Percentiles rank a stretch among this genome's conserved stretches.
phyloP scores from a whole-genome alignment of 2,329 filamentous ascomycete genomes.

The Xylariomycetidae sp. region DNA sequence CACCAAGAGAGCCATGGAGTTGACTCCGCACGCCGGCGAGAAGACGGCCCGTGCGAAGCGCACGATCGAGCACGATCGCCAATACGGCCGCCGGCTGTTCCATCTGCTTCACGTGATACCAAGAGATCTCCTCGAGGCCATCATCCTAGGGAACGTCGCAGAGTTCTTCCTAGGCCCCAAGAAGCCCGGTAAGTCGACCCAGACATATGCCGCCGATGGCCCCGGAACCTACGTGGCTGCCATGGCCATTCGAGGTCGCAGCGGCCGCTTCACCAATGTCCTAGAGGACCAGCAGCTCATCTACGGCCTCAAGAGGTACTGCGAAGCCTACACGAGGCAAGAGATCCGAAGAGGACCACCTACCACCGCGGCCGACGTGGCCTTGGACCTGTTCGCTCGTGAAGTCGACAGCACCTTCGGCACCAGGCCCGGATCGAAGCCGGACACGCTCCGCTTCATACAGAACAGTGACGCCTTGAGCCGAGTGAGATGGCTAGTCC shows the following conservation, averaged over 20 bases:
- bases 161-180: not conserved
- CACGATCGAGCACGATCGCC: too few relatives aligned
- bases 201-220: not conserved
- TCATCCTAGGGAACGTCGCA: constrained; percentile 1
- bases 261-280: constrained; percentile 1
- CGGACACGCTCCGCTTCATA: not conserved
- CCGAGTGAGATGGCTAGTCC: not conserved
- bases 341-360: too few relatives aligned
- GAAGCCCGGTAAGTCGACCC: not conserved
- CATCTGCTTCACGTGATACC: not conserved
- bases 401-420: too few relatives aligned
- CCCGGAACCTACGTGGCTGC: constrained; percentile 3
- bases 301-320: constrained; percentile 1
- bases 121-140: not conserved
- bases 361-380: too few relatives aligned
- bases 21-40: too few relatives aligned
- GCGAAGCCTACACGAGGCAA: not conserved
- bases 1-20: too few relatives aligned
- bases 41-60: too few relatives aligned
- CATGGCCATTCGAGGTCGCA: constrained; percentile 1
- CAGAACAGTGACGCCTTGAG: too few relatives aligned
- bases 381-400: too few relatives aligned
- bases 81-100: not conserved
- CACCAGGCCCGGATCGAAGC: not conserved
- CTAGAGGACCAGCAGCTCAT: constrained; percentile 2